Percentiles rank a stretch among this genome's conserved stretches.
These are phyloP conservation scores for Emergomyces orientalis DNA, from an alignment of 2,329 filamentous ascomycete genomes.

Conservation along the genomic window DNA sequence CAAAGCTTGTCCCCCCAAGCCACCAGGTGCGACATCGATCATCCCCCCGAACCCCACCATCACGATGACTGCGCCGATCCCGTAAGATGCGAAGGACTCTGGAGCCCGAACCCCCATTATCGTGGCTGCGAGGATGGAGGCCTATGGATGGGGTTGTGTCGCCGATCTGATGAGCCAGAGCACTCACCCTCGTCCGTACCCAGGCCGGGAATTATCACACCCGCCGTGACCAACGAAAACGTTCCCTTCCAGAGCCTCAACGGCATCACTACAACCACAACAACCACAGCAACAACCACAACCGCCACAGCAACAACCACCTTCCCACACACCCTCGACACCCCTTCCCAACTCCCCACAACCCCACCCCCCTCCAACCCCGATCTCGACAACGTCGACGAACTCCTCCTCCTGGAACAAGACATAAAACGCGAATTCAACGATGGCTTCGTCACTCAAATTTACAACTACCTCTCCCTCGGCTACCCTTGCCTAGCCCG, in stretches of 20 bases:
- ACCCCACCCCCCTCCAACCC: slow-evolving; percentile 9
- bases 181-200: slow-evolving; percentile 7
- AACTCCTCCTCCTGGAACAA: slow-evolving; percentile 9
- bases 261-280: neutral
- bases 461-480: slow-evolving; percentile 92
- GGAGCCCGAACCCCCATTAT: slow-evolving; percentile 60
- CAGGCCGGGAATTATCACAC: slow-evolving; percentile 22
- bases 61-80: slow-evolving; percentile 39
- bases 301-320: neutral
- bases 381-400: slow-evolving; percentile 7
- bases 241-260: slow-evolving; percentile 7
- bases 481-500: slow-evolving; percentile 82
- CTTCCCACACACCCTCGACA: neutral
- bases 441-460: slow-evolving; percentile 82
- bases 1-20: slow-evolving; percentile 73
- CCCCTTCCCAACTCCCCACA: slow-evolving; percentile 9
- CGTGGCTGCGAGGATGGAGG: slow-evolving; percentile 35
- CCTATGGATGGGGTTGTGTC: slow-evolving; percentile 41
- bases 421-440: slow-evolving; percentile 58
- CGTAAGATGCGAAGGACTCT: slow-evolving; percentile 53
- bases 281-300: neutral
- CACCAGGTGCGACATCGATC: slow-evolving; percentile 73
- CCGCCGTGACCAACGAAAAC: slow-evolving; percentile 13
- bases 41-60: slow-evolving; percentile 47
- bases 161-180: slow-evolving; percentile 17